A percentile compares a stretch with the other conserved stretches of the same genome.
These are phyloP conservation scores for Sporothrix luriei DNA, from an alignment of 2,329 filamentous ascomycete genomes.

Conservation along the genomic window DNA sequence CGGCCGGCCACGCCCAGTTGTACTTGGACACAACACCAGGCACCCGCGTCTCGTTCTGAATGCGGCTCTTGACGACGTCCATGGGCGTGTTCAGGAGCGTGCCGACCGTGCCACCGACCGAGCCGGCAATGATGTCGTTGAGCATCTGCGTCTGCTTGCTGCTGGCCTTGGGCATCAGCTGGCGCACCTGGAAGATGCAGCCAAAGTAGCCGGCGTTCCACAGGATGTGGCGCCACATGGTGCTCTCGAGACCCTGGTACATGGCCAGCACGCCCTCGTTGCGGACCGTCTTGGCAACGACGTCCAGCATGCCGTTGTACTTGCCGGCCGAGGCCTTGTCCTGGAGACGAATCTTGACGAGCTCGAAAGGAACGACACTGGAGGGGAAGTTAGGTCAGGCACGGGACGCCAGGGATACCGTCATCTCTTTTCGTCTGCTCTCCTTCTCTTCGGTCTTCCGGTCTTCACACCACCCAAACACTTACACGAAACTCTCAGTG, in stretches of 20 bases:
- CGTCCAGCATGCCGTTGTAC: slow-evolving; percentile 81
- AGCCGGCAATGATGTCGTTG: slow-evolving; percentile 84
- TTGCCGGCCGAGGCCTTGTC: slow-evolving; percentile 91
- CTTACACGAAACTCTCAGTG: slow-evolving; percentile 77
- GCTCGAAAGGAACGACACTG: slow-evolving; percentile 88
- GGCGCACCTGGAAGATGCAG: slow-evolving; percentile 95
- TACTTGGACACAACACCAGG: slow-evolving; percentile 87
- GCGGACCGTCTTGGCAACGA: slow-evolving; percentile 66
- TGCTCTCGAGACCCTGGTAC: slow-evolving; percentile 96
- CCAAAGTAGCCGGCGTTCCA: slow-evolving; percentile 98
- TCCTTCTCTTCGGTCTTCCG: too few species aligned
- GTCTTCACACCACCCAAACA: background rate
- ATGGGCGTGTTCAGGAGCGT: slow-evolving; percentile 93
- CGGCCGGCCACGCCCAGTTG: slow-evolving; percentile 94
- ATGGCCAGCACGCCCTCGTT: slow-evolving; percentile 69
- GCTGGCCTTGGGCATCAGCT: slow-evolving; percentile 76
- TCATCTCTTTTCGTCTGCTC: too few species aligned
- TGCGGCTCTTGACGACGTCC: slow-evolving; percentile 95
- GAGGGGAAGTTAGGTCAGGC: background rate
- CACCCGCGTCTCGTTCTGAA: slow-evolving; percentile 88
- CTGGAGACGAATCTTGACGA: slow-evolving; percentile 97
- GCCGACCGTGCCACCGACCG: slow-evolving; percentile 75
- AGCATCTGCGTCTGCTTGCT: slow-evolving; percentile 78
- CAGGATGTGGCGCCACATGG: slow-evolving; percentile 83
- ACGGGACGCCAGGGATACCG: too few species aligned